phyloP scores from a whole-genome alignment of 345 rosid genomes.

The Camelina neglecta region DNA sequence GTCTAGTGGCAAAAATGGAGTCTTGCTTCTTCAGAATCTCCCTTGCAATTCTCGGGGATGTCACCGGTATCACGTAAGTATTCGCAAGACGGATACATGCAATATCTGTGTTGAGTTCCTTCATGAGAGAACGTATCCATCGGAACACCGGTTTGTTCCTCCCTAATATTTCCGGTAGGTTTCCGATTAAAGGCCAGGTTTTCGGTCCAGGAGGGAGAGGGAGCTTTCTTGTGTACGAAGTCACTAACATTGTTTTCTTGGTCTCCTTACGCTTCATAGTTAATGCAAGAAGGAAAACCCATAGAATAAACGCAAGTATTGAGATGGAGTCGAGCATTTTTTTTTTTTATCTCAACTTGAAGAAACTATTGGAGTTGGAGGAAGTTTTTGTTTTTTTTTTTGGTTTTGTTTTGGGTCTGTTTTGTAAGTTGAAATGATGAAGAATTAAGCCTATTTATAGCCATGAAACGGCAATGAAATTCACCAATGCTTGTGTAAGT shows the following conservation, averaged over 20 bases:
- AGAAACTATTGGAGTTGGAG: not conserved
- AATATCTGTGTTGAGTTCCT: conserved; percentile 45
- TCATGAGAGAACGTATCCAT: conserved; percentile 52
- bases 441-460: not conserved
- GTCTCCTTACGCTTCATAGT: conserved; percentile 19
- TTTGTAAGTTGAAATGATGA: not conserved
- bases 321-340: conserved; percentile 13
- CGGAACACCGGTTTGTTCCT: conserved; percentile 46
- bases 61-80: conserved; percentile 49
- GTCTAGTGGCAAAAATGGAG: conserved; percentile 51
- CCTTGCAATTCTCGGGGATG: conserved; percentile 46
- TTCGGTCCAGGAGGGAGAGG: conserved; percentile 52
- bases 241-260: not conserved
- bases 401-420: no score
- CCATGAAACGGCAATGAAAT: not conserved
- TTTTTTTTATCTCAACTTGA: not conserved
- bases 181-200: conserved; percentile 55
- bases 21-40: conserved; percentile 53
- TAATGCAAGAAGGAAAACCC: conserved; percentile 8
- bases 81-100: conserved; percentile 53
- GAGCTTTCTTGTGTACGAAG: conserved; percentile 21
- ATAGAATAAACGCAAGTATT: conserved; percentile 16
- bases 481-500: not conserved
- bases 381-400: no score
- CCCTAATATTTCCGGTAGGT: conserved; percentile 38